Evolutionary conservation across 129 eudicot species (phyloP).

Genomic region (Centella asiatica): DNA sequence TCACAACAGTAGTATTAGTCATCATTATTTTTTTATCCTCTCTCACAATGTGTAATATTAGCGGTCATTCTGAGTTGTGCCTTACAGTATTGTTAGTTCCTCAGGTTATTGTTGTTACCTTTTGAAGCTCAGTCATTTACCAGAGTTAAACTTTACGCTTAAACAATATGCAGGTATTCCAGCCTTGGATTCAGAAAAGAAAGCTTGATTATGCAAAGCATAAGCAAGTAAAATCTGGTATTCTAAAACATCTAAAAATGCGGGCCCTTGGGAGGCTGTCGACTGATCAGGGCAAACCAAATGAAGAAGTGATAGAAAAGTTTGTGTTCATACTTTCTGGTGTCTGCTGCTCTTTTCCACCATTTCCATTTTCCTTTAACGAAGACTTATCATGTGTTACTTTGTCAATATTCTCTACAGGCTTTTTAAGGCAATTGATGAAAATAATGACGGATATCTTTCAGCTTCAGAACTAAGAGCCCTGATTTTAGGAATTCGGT

Average conservation of each 20-base stretch:
- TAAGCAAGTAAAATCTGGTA: constrained; percentile 62
- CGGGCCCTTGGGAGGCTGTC: constrained; percentile 52
- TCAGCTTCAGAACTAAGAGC: constrained; percentile 60
- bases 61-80: not conserved
- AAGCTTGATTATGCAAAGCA: constrained; percentile 68
- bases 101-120: not conserved
- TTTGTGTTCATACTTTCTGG: constrained; percentile 19
- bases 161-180: constrained; percentile 50
- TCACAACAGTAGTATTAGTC: too few relatives aligned
- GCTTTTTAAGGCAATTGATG: constrained; percentile 51
- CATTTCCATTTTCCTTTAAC: not conserved
- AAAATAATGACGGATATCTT: constrained; percentile 30
- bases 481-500: constrained; percentile 55
- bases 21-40: too few relatives aligned
- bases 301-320: constrained; percentile 44
- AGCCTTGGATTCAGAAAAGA: constrained; percentile 69
- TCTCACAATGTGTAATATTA: not conserved
- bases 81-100: not conserved
- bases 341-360: not conserved
- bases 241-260: constrained; percentile 43
- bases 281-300: constrained; percentile 43
- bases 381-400: not conserved
- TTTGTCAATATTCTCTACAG: constrained; percentile 25
- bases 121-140: not conserved
- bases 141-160: not conserved